A percentile compares a stretch with the other conserved stretches of the same genome.
phyloP scores from a whole-genome alignment of 208 protist species.

The Borovskyia barvae region DNA sequence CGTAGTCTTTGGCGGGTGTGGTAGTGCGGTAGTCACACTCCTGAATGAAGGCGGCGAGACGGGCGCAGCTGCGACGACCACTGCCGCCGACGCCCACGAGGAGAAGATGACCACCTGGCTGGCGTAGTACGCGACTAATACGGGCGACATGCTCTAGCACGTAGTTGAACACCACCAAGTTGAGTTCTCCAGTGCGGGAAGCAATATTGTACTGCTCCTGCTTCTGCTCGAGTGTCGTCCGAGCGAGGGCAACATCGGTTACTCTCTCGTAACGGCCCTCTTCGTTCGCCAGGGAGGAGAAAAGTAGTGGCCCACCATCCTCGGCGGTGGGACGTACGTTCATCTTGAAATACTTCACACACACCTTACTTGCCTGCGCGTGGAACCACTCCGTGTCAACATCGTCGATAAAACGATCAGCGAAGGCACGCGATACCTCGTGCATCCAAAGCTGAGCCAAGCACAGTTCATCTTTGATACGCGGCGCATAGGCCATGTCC shows the following conservation, averaged over 20 bases:
- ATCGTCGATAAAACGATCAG: slow-evolving; percentile 93
- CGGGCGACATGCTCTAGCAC: slow-evolving; percentile 96
- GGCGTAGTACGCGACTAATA: slow-evolving; percentile 94
- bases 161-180: slow-evolving; percentile 96
- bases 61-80: slow-evolving; percentile 93
- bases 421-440: slow-evolving; percentile 94
- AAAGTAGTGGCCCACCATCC: slow-evolving; percentile 54
- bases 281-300: slow-evolving; percentile 83
- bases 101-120: slow-evolving; percentile 95
- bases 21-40: slow-evolving; percentile 93
- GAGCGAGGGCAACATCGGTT: slow-evolving; percentile 65
- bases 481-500: slow-evolving; percentile 67
- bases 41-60: slow-evolving; percentile 92
- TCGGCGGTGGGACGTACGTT: slow-evolving; percentile 26
- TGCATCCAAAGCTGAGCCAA: slow-evolving; percentile 93
- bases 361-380: slow-evolving; percentile 72
- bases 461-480: slow-evolving; percentile 66
- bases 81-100: slow-evolving; percentile 96
- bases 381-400: slow-evolving; percentile 91
- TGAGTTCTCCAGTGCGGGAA: slow-evolving; percentile 74
- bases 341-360: slow-evolving; percentile 79
- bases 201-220: slow-evolving; percentile 89
- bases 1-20: slow-evolving; percentile 95
- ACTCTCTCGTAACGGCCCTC: slow-evolving; percentile 90
- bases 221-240: slow-evolving; percentile 78